Base-by-base conservation (phyloP, 768 basidiomycete genomes). In the Cystofilobasidium capitatum region DNA sequence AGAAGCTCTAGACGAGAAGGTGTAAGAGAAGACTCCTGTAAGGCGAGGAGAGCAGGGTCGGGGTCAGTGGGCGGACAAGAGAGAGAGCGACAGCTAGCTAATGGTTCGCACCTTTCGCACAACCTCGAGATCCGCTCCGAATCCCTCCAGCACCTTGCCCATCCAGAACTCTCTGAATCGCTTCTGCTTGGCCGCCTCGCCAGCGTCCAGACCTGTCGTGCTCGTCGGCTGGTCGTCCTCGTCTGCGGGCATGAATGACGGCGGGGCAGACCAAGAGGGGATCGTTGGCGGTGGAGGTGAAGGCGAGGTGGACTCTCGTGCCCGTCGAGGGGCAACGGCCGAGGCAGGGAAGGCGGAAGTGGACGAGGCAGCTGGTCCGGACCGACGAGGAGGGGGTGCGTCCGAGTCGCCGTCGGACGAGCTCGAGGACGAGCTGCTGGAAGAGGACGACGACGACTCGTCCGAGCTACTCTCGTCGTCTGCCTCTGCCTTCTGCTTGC, bases 91-190 rank as follows among this genome's bases (percentile, higher is more conserved):
- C 16, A 36, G 42, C 14, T 37, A 39, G 10, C 24, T 16, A 39
- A 20, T 14, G 61, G 42, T 59, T 76, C 81, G 44, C 62, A 88
- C 89, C 81, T 89, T 88, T 37, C 86, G 84, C 72, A 91, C 85
- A 72, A 85, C 82, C 72, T 89, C 88, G n/a, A 91, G 79, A 75
- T 91, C 90, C 55, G 87, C 85, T 70, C 83, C 83, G 77, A 91
- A 92, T 14, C 84, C 88, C 74, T 90, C 88, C 1, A 85, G 87
- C 9, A 91, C 82, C 0, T 86, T 84, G 2, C 83, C 78, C 88
- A 91, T 89, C 89, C 89, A 91, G 73, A 91, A 91, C 75, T 86
- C 85, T 64, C 86, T 79, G 75, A 91, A 91, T 51, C 80, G 83
- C 39, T 83, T 83, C 72, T 84, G 85, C 73, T 90, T 75, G 10